Evolutionary conservation across 164 flowering plant genomes (phyloP).

Genomic region (Vitis labrusca): DNA sequence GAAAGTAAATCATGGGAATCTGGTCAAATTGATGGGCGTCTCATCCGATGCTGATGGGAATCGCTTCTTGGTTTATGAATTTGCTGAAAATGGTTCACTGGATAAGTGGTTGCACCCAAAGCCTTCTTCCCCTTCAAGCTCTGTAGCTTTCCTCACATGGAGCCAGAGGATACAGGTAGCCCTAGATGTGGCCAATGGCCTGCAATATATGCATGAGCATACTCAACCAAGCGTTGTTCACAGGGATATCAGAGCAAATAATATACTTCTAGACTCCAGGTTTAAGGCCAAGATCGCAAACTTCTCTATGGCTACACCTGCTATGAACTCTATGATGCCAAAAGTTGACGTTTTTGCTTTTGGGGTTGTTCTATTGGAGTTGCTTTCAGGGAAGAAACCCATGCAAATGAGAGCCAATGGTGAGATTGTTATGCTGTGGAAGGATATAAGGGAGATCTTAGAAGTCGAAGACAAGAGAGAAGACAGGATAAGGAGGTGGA

Average conservation of each 20-base stretch:
- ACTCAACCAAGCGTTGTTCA: conserved; percentile 42
- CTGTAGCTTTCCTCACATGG: conserved; percentile 36
- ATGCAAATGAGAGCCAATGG: conserved; percentile 49
- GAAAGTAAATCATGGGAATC: conserved; percentile 66
- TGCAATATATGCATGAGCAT: conserved; percentile 58
- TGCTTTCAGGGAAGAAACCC: conserved; percentile 62
- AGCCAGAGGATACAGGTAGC: conserved; percentile 38
- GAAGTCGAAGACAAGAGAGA: conserved; percentile 49
- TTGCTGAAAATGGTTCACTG: conserved; percentile 66
- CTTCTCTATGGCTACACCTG: conserved; percentile 47
- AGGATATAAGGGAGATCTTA: conserved; percentile 36
- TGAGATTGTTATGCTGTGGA: conserved; percentile 49
- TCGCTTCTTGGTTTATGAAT: conserved; percentile 60
- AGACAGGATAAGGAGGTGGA: conserved; percentile 51
- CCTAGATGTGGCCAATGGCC: conserved; percentile 63
- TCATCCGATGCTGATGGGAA: conserved; percentile 38
- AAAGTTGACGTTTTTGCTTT: conserved; percentile 68
- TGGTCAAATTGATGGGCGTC: conserved; percentile 55
- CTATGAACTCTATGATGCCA: conserved; percentile 25
- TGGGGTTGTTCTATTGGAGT: conserved; percentile 59
- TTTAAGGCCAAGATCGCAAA: conserved; percentile 70
- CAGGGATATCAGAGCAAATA: conserved; percentile 37
- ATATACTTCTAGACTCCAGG: conserved; percentile 49
- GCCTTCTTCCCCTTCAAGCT: conserved; percentile 30
- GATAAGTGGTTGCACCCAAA: conserved; percentile 50